A percentile compares a stretch with the other conserved stretches of the same genome.
phyloP scores from a whole-genome alignment of 2,329 filamentous ascomycete genomes.

The Penicillium olsonii region DNA sequence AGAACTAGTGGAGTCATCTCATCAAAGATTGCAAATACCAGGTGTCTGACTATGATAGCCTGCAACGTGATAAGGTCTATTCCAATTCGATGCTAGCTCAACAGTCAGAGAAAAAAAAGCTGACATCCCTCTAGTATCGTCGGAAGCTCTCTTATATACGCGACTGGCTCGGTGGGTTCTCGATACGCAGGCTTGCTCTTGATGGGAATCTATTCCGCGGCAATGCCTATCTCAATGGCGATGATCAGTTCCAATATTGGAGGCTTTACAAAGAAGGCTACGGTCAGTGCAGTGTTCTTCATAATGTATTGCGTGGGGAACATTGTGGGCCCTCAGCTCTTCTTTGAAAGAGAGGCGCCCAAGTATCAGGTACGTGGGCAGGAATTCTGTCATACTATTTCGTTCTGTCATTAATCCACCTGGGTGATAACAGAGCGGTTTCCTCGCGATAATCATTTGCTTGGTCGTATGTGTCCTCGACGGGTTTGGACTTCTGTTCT shows the following conservation, averaged over 20 bases:
- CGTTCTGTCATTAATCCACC: not conserved
- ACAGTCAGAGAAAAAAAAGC: no score
- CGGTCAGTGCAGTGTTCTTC: constrained; percentile 48
- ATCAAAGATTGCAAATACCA: constrained; percentile 12
- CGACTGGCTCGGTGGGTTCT: constrained; percentile 15
- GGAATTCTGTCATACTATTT: no score
- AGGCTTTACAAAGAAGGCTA: constrained; percentile 53
- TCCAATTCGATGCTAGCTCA: no score
- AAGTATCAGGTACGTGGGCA: constrained; percentile 18
- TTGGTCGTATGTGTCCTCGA: constrained; percentile 15
- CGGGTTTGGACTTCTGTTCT: constrained; percentile 11
- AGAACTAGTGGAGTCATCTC: constrained; percentile 1
- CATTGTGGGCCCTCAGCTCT: constrained; percentile 49
- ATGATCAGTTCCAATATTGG: constrained; percentile 50
- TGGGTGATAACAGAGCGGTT: constrained; percentile 17
- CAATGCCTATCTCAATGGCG: constrained; percentile 41
- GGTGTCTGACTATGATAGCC: constrained; percentile 19
- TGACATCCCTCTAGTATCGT: constrained; percentile 16
- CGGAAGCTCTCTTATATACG: constrained; percentile 26
- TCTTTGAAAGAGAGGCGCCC: constrained; percentile 44
- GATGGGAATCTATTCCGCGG: constrained; percentile 38
- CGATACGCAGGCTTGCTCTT: constrained; percentile 24
- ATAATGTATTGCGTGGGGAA: constrained; percentile 48
- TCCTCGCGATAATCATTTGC: constrained; percentile 21
- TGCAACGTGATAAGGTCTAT: constrained; percentile 14